These are phyloP conservation scores for Lactuca saligna DNA, from an alignment of 129 eudicot species.

Conservation along the genomic window DNA sequence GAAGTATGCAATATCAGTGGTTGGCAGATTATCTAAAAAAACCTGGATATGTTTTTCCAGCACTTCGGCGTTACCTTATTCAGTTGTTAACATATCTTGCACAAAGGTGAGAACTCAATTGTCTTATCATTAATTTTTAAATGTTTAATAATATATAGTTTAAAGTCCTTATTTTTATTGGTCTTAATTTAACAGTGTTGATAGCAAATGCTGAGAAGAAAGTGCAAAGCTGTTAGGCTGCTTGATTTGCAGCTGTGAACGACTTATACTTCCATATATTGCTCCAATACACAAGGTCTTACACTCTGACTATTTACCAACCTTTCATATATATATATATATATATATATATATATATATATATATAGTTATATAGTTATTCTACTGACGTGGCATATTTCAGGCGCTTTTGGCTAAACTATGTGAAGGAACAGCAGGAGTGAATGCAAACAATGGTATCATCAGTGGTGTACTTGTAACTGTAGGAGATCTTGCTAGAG, in stretches of 20 bases:
- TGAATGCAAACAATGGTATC: too few species aligned
- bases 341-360: too few species aligned
- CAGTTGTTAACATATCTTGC: slow-evolving; percentile 78
- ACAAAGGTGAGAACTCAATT: slow-evolving; percentile 62
- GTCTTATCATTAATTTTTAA: slow-evolving; percentile 2
- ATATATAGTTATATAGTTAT: too few species aligned
- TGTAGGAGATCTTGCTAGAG: too few species aligned
- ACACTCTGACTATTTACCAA: too few species aligned
- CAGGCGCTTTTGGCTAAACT: too few species aligned
- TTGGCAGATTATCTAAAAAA: slow-evolving; percentile 93
- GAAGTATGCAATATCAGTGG: slow-evolving; percentile 84
- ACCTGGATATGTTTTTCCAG: slow-evolving; percentile 99
- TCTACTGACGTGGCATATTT: too few species aligned
- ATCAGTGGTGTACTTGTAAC: too few species aligned
- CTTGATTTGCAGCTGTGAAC: slow-evolving; percentile 92
- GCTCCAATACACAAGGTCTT: slow-evolving; percentile 95
- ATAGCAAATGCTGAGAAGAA: slow-evolving; percentile 95
- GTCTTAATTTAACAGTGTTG: slow-evolving; percentile 55
- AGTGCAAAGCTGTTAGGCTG: slow-evolving; percentile 96
- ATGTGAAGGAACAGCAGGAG: too few species aligned
- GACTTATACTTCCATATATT: slow-evolving; percentile 86
- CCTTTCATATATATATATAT: too few species aligned
- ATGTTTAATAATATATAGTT: slow-evolving; percentile 6
- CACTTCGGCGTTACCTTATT: slow-evolving; percentile 91
- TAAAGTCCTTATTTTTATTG: neutral